Evolutionary conservation across 306 rosid species (phyloP), one percentile per base, ranked within the genome.

Genomic region (Citrullus mucosospermus): DNA sequence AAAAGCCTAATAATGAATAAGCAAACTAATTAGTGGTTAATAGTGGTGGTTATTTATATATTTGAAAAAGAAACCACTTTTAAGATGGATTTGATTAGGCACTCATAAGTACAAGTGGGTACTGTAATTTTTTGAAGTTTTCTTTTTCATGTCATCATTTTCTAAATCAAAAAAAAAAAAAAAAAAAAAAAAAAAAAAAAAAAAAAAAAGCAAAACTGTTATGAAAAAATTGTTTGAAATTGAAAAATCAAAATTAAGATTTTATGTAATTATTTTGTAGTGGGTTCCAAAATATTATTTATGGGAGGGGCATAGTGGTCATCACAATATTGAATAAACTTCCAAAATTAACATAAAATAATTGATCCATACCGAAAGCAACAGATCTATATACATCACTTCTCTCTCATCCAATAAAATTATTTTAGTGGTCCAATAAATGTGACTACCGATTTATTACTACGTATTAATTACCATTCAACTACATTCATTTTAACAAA

Each of bases 301-400:
- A 68, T 70, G 38, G 22, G 39, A 70, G 76, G 77, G 77, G 17
- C 59, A 50, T 72, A 48, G 50, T 50, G 25, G 59, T 50, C 59
- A 72, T 72, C 4, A 0, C 4, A 6, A 50, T 6, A 9, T 53
- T 50, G 6, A 53, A 53, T 28, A 74, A 32, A 74, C 43, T 32
- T 50, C 78, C 62, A 74, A 74, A 74, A 51, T 74, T 74, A 22
- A 17, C 48, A 16, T 14, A 74, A 48, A 74, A 74, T 74, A 53
- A 74, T 50, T 74, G 46, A 50, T 72, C 44, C 77, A 48, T 48
- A 14, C 8, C 14, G 59, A 72, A 72, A 72, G 77, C 60, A 70
- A 46, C 76, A 44, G 2, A 44, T 69, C 0, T 18, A 17, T 16
- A 53, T 20, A 68, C 76, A 10, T 25, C n/a, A 13, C 34, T 71